Evolutionary conservation across 805 yeast genomes (phyloP), one percentile per base, ranked within the genome.

Genomic region (Metschnikowia continentalis): DNA sequence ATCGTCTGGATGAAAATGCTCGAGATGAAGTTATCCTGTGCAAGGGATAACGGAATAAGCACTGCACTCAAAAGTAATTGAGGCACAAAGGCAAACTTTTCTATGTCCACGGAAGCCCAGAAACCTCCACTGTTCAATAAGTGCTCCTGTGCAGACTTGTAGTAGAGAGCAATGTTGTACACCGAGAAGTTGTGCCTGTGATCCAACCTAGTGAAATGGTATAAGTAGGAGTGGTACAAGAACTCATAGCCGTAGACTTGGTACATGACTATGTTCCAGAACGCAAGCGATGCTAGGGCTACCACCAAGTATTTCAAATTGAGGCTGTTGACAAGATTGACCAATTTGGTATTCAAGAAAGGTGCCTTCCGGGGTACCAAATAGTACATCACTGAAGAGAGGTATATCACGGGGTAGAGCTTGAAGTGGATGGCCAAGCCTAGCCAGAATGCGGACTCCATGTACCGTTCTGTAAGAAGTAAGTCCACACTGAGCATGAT

Each of bases 111-210:
- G 23, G 33, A 23, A 23, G 47, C 47, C 39, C 40, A 36, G 35
- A 35, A 44, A 35, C 40, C 26, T 4, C 17, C 26, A 23, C 11
- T 5, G 8, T 15, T 22, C 23, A n/a, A 35, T 23, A 43, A 19
- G n/a, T 20, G 23, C n/a, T 32, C 45, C 6, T 33, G 35, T 15
- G 74, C 74, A 1, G 90, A 83, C 42, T 78, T 77, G 62, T 78
- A 80, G 65, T 86, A 87, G 38, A 94, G 71, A 20, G 84, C 71
- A 11, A 89, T 71, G 65, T 91, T 88, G 78, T 91, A 94, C 2
- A 91, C 74, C 4, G 96, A 88, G 64, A 94, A 94, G 68, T 94
- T 94, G 69, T 94, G 99, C 44, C 99, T 80, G 67, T 94, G 99
- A 66, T 94, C 99, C 3, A 89, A 68, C 53, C 99, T 75, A 7